A percentile compares a stretch with the other conserved stretches of the same genome.
These are phyloP conservation scores for Emydomyces testavorans DNA, from an alignment of 2,329 filamentous ascomycete genomes.

Conservation along the genomic window DNA sequence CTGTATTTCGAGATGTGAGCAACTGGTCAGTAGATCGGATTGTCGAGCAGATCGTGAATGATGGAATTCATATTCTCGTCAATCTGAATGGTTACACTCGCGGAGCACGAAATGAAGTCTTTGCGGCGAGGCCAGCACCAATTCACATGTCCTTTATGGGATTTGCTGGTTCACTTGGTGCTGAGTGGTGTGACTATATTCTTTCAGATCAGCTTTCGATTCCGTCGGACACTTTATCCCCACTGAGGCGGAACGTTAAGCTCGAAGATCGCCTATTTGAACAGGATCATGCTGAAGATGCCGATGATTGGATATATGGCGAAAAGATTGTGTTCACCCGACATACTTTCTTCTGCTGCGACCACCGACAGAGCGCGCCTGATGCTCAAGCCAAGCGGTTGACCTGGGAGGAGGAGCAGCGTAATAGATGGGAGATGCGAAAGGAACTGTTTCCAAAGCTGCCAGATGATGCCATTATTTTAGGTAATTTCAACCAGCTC, in stretches of 20 bases:
- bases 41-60: constrained; percentile 71
- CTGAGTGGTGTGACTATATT: constrained; percentile 98
- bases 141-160: constrained; percentile 99
- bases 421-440: constrained; percentile 78
- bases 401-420: constrained; percentile 75
- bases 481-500: constrained; percentile 96
- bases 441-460: constrained; percentile 80
- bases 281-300: constrained; percentile 55
- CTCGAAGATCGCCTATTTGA: constrained; percentile 56
- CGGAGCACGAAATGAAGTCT: constrained; percentile 93
- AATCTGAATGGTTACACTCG: constrained; percentile 98
- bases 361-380: constrained; percentile 80
- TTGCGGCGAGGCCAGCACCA: constrained; percentile 83
- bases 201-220: constrained; percentile 82
- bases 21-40: constrained; percentile 74
- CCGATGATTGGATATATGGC: constrained; percentile 81
- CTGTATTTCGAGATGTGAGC: constrained; percentile 80
- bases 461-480: constrained; percentile 71
- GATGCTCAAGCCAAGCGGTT: constrained; percentile 55
- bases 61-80: constrained; percentile 86
- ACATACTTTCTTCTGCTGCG: constrained; percentile 96
- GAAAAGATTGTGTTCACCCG: constrained; percentile 93
- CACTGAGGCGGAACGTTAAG: constrained; percentile 61
- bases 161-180: constrained; percentile 87
- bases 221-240: constrained; percentile 67